These are phyloP conservation scores for Solanum chmielewskii DNA, from an alignment of 257 asterid genomes.

Conservation along the genomic window DNA sequence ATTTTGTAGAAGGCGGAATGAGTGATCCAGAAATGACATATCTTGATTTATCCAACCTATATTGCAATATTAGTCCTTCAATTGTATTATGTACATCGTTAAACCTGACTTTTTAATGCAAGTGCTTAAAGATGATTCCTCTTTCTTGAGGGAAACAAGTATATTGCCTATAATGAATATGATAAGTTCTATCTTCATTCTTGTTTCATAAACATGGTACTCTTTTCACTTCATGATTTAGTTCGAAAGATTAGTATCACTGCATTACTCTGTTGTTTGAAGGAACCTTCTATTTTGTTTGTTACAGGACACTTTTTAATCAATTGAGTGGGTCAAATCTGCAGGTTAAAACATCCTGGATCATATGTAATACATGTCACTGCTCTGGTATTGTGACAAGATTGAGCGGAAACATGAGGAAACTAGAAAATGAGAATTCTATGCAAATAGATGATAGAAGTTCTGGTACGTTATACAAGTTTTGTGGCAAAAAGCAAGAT, in stretches of 20 bases:
- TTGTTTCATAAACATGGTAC: background rate
- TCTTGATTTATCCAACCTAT: background rate
- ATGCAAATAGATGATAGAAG: background rate
- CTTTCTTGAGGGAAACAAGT: background rate
- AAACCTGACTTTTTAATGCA: background rate
- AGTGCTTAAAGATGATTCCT: background rate
- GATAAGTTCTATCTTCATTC: background rate
- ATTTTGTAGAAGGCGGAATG: background rate
- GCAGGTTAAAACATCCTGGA: background rate
- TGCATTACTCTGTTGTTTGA: background rate
- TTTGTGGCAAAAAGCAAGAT: slow-evolving; percentile 30
- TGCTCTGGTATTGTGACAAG: background rate
- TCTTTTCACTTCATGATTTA: background rate
- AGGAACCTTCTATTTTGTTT: background rate
- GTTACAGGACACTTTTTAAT: background rate
- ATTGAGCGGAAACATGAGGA: background rate
- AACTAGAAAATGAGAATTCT: background rate
- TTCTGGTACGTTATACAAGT: slow-evolving; percentile 19
- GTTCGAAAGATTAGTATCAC: background rate
- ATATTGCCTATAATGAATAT: background rate
- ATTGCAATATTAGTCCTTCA: background rate
- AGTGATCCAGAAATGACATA: background rate
- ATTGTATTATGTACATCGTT: background rate
- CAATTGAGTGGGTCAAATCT: background rate
- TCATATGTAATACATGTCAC: background rate